Evolutionary conservation across 1,139 yeast species (phyloP).

Genomic region (Candida sp.): DNA sequence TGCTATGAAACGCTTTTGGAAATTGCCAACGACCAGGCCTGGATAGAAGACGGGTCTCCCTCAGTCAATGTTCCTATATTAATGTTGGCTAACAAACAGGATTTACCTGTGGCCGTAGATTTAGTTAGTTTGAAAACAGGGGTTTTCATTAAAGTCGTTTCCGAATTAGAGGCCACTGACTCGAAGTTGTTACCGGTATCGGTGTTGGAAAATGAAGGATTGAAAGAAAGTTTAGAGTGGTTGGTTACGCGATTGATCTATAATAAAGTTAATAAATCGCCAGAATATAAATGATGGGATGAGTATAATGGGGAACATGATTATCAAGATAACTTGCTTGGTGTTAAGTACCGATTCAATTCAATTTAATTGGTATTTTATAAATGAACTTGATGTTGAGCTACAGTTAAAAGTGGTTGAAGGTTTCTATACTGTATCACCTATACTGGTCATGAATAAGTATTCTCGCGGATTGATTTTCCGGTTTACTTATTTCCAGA

Average conservation of each 20-base stretch:
- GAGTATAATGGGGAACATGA: not conserved
- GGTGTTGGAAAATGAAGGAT: slow-evolving; percentile 85
- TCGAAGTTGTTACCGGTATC: slow-evolving; percentile 86
- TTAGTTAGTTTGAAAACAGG: slow-evolving; percentile 78
- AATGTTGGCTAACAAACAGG: slow-evolving; percentile 96
- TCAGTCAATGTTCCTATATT: slow-evolving; percentile 74
- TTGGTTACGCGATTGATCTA: slow-evolving; percentile 70
- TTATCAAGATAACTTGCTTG: no score
- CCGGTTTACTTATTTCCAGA: no score
- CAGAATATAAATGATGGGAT: slow-evolving; percentile 36
- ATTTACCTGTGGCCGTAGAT: slow-evolving; percentile 69
- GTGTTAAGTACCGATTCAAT: no score
- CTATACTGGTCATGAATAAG: no score
- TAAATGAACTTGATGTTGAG: no score
- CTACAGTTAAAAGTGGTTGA: no score
- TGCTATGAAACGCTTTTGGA: slow-evolving; percentile 61
- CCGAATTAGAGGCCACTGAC: slow-evolving; percentile 84
- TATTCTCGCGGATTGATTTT: no score
- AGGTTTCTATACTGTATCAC: no score
- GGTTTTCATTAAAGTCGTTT: slow-evolving; percentile 76
- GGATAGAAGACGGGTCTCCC: slow-evolving; percentile 33
- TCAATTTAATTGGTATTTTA: no score
- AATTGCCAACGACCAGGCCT: slow-evolving; percentile 38
- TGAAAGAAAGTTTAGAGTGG: slow-evolving; percentile 89
- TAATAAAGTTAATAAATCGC: slow-evolving; percentile 74